phyloP scores from a whole-genome alignment of 2,329 filamentous ascomycete genomes.

The Xylaria sp. region DNA sequence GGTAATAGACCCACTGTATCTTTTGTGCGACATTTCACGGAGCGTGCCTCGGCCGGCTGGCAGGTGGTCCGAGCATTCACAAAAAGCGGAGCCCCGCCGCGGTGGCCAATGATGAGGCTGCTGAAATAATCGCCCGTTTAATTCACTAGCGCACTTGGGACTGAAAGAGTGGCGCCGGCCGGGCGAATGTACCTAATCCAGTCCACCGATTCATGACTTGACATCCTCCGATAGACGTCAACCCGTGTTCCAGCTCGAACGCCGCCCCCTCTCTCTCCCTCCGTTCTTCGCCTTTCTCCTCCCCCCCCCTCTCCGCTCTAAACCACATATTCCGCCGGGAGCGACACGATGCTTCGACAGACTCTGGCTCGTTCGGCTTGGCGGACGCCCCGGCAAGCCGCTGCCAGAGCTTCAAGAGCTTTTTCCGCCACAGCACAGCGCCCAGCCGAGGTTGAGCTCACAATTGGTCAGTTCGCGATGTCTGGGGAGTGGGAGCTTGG shows the following conservation, averaged over 20 bases:
- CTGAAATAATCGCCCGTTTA: conserved; percentile 29
- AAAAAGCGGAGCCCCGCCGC: neutral
- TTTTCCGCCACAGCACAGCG: conserved; percentile 77
- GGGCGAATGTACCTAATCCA: neutral
- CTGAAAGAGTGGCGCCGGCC: neutral
- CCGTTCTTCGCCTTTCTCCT: conserved; percentile 12
- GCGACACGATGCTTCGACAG: conserved; percentile 63
- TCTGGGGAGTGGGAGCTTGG: conserved; percentile 15
- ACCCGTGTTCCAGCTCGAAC: conserved; percentile 13
- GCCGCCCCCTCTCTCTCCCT: conserved; percentile 9
- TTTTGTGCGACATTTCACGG: neutral
- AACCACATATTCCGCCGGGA: conserved; percentile 46
- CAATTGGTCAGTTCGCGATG: conserved; percentile 62
- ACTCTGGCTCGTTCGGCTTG: conserved; percentile 63
- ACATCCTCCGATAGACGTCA: conserved; percentile 23
- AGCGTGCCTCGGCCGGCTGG: neutral
- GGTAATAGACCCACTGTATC: neutral
- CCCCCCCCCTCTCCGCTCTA: conserved; percentile 34
- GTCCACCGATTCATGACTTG: conserved; percentile 5
- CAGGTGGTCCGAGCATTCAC: conserved; percentile 2
- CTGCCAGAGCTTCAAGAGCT: conserved; percentile 60
- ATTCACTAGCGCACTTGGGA: conserved; percentile 20
- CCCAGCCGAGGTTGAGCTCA: conserved; percentile 91
- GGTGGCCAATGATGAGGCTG: conserved; percentile 22
- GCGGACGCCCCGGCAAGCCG: conserved; percentile 53